Conservation (phyloP, 1,284 basidiomycete genomes). For the Puccinia horiana region DNA sequence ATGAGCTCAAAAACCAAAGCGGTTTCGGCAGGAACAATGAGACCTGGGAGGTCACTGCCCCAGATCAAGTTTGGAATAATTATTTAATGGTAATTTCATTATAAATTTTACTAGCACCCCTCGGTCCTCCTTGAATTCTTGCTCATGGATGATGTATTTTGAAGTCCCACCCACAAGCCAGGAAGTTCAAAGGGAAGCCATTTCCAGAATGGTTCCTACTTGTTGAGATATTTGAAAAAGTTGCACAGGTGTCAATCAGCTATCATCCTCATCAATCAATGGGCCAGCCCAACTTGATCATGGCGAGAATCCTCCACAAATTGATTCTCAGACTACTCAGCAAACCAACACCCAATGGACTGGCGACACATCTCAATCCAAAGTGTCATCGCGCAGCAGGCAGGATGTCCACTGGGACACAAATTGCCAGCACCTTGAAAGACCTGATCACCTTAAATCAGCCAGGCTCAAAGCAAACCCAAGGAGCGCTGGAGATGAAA, state of each 20-base stretch:
- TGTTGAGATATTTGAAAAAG: not conserved
- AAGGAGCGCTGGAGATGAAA: not conserved
- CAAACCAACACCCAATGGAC: not conserved
- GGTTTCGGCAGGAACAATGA: not conserved
- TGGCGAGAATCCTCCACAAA: not conserved
- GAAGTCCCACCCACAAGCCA: not conserved
- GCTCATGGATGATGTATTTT: not conserved
- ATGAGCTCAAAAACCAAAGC: not conserved
- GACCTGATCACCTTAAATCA: not conserved
- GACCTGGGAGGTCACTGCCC: not conserved
- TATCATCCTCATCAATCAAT: not conserved
- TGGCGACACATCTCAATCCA: not conserved
- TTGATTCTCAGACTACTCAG: not conserved
- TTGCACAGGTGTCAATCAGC: not conserved
- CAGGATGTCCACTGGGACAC: not conserved
- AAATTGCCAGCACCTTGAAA: not conserved
- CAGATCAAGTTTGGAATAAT: not conserved
- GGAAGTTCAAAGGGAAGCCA: not conserved
- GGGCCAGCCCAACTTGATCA: not conserved
- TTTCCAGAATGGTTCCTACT: slow-evolving; percentile 10
- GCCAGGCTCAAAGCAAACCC: not conserved
- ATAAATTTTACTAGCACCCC: not conserved
- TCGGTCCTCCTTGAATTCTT: too few relatives aligned
- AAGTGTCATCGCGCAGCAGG: not conserved
- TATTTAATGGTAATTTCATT: not conserved